A percentile compares a stretch with the other conserved stretches of the same genome.
phyloP scores from a whole-genome alignment of 257 asterid genomes.

The Jasminum sambac region DNA sequence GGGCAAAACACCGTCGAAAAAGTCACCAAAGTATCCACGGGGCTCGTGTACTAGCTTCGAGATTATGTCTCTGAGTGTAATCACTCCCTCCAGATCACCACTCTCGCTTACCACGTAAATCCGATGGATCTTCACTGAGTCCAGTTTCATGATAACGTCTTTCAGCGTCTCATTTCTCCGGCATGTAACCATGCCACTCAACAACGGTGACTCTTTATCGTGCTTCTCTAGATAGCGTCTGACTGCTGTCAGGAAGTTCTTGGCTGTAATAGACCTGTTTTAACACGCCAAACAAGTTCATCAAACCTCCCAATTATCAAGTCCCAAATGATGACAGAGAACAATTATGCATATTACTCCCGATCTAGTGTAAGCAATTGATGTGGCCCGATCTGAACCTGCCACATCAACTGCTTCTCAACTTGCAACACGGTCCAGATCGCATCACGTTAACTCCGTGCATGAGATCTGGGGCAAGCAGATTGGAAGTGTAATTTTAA shows the following conservation, averaged over 20 bases:
- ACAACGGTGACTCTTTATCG: slow-evolving; percentile 41
- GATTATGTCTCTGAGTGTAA: slow-evolving; percentile 92
- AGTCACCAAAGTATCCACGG: slow-evolving; percentile 96
- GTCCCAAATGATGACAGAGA: not conserved
- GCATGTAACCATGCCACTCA: slow-evolving; percentile 80
- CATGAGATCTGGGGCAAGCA: no score
- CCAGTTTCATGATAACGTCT: slow-evolving; percentile 73
- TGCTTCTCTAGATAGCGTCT: slow-evolving; percentile 51
- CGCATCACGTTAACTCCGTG: no score
- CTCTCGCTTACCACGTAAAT: slow-evolving; percentile 70
- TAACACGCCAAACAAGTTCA: slow-evolving; percentile 12
- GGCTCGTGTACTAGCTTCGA: slow-evolving; percentile 97
- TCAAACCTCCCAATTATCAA: not conserved
- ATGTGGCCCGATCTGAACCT: no score
- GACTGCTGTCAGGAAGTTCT: slow-evolving; percentile 74
- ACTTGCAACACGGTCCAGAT: no score
- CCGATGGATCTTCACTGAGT: slow-evolving; percentile 76
- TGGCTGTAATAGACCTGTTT: slow-evolving; percentile 84
- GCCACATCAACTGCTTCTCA: no score
- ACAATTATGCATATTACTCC: not conserved
- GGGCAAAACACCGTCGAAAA: slow-evolving; percentile 96
- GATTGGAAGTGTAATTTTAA: no score
- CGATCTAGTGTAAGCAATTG: no score
- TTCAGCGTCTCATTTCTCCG: slow-evolving; percentile 54
- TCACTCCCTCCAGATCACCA: slow-evolving; percentile 77